Evolutionary conservation across 2,329 filamentous ascomycete genomes (phyloP), one percentile per base, ranked within the genome.

Genomic region (Dactylellina haptotyla): DNA sequence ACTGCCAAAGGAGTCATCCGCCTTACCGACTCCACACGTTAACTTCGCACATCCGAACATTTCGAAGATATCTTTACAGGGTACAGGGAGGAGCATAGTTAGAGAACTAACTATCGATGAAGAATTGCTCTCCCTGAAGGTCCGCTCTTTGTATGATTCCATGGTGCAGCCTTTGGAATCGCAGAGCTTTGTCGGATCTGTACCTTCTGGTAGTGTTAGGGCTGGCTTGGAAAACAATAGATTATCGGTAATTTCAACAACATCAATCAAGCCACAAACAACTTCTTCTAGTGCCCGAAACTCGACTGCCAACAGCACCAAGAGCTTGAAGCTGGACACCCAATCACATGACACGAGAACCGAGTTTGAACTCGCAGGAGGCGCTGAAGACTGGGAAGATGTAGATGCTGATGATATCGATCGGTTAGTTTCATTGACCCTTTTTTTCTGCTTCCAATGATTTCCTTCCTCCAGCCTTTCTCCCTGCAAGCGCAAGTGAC

Each of bases 371-470:
- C 80, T 85, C 41, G 86, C 85, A 12, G 87, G 14, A 82, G 77
- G 77, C 9, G 61, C 89, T 18, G 88, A 90, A 78, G 87, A 90
- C 77, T 90, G 87, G 87, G 85, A 89, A 77, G 86, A 89, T 76
- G 81, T 90, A 1, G 82, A 87, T 59, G 86, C 84, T 30, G 83
- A 82, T 54, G 85, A 87, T 78, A 85, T 90, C 75, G 88, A 90
- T 80, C 85, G 77, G 76, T 78, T 67, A 39, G 75, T 74, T 32
- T 45, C n/a, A 4, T 1, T 6, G 32, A 34, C 14, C 32, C 32
- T 34, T 6, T 14, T 20, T 4, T 20, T 46, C 3, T 12, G 18
- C 16, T 18, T 46, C 41, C n/a, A n/a, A n/a, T n/a, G n/a, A n/a
- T n/a, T n/a, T n/a, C n/a, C n/a, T n/a, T n/a, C n/a, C n/a, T n/a